These are phyloP conservation scores for Lycium ferocissimum DNA, from an alignment of 257 asterid species.

Conservation along the genomic window DNA sequence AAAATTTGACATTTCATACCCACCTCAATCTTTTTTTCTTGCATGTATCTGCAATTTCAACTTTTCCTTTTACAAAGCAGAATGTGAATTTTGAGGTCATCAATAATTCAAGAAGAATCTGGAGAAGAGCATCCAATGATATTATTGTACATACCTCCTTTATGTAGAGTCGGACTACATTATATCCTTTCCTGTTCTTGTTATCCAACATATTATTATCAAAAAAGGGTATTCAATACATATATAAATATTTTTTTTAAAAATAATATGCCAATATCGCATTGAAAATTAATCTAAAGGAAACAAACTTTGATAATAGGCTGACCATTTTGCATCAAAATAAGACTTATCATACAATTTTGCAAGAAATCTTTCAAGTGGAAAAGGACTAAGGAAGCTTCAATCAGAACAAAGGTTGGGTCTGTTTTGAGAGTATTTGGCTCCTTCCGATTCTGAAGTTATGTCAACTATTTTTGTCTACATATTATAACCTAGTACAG, in stretches of 20 bases:
- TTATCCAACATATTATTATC: too few species aligned
- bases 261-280: neutral
- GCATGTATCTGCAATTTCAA: neutral
- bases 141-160: neutral
- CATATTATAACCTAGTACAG: too few species aligned
- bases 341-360: too few species aligned
- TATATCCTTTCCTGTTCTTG: neutral
- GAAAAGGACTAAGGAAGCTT: too few species aligned
- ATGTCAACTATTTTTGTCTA: too few species aligned
- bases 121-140: slow-evolving; percentile 20
- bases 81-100: slow-evolving; percentile 15
- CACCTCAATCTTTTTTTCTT: neutral
- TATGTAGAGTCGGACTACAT: neutral
- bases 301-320: neutral
- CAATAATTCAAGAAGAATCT: neutral
- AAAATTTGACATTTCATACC: neutral
- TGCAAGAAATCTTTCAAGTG: too few species aligned
- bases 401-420: too few species aligned
- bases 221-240: neutral
- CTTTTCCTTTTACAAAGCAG: slow-evolving; percentile 12
- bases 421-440: too few species aligned
- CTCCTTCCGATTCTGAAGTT: too few species aligned
- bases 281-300: neutral
- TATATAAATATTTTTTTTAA: too few species aligned
- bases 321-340: too few species aligned